Evolutionary conservation across 768 basidiomycete species (phyloP).

Genomic region (Phaeotremella fagi): DNA sequence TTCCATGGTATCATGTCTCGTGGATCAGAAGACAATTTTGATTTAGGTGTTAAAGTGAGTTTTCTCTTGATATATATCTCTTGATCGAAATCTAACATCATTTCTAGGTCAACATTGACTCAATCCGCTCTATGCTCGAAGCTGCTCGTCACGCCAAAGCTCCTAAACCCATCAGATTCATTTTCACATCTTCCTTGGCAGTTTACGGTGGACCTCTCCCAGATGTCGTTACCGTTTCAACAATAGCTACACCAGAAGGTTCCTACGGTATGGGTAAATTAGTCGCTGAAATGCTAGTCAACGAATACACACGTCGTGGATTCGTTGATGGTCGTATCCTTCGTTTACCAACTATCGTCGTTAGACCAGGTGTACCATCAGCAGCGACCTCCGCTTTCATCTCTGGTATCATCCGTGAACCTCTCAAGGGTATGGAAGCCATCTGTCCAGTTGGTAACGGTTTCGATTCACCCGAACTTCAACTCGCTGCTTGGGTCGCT

Average conservation of each 20-base stretch:
- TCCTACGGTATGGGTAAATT: conserved; percentile 61
- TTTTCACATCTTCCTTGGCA: conserved; percentile 60
- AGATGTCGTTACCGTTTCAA: conserved; percentile 53
- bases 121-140: conserved; percentile 52
- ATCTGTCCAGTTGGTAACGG: conserved; percentile 54
- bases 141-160: conserved; percentile 31
- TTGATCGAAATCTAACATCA: background rate
- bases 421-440: conserved; percentile 54
- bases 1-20: conserved; percentile 49
- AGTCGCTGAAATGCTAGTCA: conserved; percentile 57
- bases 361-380: conserved; percentile 57
- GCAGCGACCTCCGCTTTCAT: conserved; percentile 59
- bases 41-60: conserved; percentile 46
- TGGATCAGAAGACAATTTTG: conserved; percentile 48
- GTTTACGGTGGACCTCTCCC: conserved; percentile 58
- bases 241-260: conserved; percentile 57
- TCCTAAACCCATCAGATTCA: conserved; percentile 53
- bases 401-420: conserved; percentile 61
- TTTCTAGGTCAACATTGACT: conserved; percentile 56
- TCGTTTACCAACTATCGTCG: conserved; percentile 60
- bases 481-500: conserved; percentile 44
- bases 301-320: conserved; percentile 60
- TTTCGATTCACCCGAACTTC: conserved; percentile 37
- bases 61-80: background rate
- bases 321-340: conserved; percentile 60